Percentiles rank a stretch among this genome's conserved stretches.
Evolutionary conservation across 208 protist genomes (phyloP).

Genomic region (Herpetomonas samuelpessoai): DNA sequence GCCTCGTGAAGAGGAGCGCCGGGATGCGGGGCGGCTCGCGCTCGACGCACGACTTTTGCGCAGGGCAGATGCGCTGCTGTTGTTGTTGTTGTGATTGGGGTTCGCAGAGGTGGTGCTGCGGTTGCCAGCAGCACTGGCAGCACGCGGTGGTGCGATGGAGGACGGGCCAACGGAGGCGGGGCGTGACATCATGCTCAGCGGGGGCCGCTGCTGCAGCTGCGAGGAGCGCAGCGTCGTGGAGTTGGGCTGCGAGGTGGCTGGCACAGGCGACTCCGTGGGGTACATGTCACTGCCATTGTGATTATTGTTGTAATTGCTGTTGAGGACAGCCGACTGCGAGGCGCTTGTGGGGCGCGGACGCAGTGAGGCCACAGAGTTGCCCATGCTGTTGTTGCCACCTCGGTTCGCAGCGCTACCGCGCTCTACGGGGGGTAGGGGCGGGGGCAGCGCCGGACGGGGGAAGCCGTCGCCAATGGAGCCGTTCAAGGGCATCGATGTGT

Average conservation of each 20-base stretch:
- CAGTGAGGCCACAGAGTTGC: conserved; percentile 5
- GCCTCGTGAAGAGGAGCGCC: neutral
- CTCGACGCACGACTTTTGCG: neutral
- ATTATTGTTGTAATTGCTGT: neutral
- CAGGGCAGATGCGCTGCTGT: neutral
- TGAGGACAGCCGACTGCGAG: conserved; percentile 5
- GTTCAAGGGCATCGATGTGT: conserved; percentile 14
- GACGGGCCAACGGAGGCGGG: too few relatives aligned
- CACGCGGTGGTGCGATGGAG: neutral
- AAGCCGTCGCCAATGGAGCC: conserved; percentile 17
- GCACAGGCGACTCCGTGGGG: neutral
- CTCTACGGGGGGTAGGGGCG: conserved; percentile 28
- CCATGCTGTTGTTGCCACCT: conserved; percentile 2
- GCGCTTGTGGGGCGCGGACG: conserved; percentile 13
- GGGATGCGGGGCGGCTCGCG: conserved; percentile 2
- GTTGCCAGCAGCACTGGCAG: neutral
- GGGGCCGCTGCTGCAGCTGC: neutral
- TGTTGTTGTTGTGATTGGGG: conserved; percentile 3
- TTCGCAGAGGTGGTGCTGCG: conserved; percentile 1
- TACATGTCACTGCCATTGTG: conserved; percentile 1
- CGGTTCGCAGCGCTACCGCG: conserved; percentile 15
- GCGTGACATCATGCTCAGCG: neutral
- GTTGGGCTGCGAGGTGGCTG: neutral
- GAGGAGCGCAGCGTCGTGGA: neutral
- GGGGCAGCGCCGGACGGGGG: conserved; percentile 24